phyloP scores from a whole-genome alignment of 148 eudicot species.

The Fagopyrum esculentum region DNA sequence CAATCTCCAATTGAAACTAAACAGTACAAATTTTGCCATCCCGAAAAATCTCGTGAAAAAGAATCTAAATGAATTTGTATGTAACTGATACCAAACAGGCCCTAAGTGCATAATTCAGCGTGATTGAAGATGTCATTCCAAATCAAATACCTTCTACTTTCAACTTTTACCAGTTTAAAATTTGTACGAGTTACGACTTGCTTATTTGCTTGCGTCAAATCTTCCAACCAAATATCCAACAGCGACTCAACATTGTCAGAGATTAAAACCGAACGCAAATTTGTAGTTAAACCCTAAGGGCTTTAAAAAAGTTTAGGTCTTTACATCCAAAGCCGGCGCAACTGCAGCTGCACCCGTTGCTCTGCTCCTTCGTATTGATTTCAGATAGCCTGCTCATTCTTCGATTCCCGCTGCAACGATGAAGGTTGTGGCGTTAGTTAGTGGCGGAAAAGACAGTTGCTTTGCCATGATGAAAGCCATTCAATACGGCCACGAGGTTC shows the following conservation, averaged over 20 bases:
- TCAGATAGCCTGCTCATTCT: background rate
- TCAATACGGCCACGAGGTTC: slow-evolving; percentile 83
- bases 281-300: slow-evolving; percentile 6
- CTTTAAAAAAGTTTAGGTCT: background rate
- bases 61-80: too few relatives aligned
- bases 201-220: background rate
- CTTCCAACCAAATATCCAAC: background rate
- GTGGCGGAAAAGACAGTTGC: slow-evolving; percentile 98
- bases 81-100: too few relatives aligned
- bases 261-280: background rate
- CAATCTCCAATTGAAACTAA: too few relatives aligned
- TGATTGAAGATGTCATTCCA: too few relatives aligned
- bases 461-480: slow-evolving; percentile 97
- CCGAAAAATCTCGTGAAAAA: too few relatives aligned
- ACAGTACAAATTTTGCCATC: too few relatives aligned
- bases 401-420: slow-evolving; percentile 23
- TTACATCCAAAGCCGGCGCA: background rate
- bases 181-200: background rate
- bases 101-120: too few relatives aligned
- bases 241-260: slow-evolving; percentile 2
- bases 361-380: background rate
- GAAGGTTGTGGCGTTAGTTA: slow-evolving; percentile 94
- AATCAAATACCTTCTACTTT: background rate
- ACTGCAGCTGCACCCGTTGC: background rate
- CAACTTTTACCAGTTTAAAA: background rate